A percentile compares a stretch with the other conserved stretches of the same genome.
These are phyloP conservation scores for Rubia peregrina DNA, from an alignment of 305 asterid genomes.

Conservation along the genomic window DNA sequence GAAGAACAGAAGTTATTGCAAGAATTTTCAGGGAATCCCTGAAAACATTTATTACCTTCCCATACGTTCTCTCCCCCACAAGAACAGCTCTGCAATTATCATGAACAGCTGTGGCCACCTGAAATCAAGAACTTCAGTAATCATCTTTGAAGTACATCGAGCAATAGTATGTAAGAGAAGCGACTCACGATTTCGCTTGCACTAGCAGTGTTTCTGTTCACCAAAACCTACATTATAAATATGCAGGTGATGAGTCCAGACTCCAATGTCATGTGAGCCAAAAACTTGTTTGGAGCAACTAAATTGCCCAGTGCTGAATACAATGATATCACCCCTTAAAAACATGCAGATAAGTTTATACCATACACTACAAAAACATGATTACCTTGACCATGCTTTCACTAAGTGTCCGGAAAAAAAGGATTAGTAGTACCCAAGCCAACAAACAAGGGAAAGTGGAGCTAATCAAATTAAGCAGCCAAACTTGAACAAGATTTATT, in stretches of 20 bases:
- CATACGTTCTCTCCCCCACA: constrained; percentile 94
- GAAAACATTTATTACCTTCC: constrained; percentile 52
- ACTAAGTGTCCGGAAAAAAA: not conserved
- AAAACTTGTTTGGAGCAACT: not conserved
- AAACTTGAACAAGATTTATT: not conserved
- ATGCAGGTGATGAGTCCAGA: constrained; percentile 2
- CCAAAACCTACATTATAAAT: constrained; percentile 73
- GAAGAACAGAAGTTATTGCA: not conserved
- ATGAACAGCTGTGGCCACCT: constrained; percentile 99
- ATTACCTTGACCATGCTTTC: not conserved
- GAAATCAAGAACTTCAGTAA: constrained; percentile 26
- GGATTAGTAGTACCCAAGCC: not conserved
- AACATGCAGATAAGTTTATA: not conserved
- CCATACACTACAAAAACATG: not conserved
- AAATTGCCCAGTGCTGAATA: not conserved
- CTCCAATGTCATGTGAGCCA: not conserved
- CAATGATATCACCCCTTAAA: not conserved
- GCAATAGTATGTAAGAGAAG: constrained; percentile 20
- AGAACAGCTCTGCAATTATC: constrained; percentile 98
- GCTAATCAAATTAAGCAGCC: not conserved
- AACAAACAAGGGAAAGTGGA: not conserved
- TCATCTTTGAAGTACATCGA: constrained; percentile 14
- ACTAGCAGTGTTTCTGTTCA: constrained; percentile 92
- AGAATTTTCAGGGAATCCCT: not conserved
- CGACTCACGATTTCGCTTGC: constrained; percentile 98